Conservation (phyloP, 345 rosid genomes). For the Gossypium thurberi region DNA sequence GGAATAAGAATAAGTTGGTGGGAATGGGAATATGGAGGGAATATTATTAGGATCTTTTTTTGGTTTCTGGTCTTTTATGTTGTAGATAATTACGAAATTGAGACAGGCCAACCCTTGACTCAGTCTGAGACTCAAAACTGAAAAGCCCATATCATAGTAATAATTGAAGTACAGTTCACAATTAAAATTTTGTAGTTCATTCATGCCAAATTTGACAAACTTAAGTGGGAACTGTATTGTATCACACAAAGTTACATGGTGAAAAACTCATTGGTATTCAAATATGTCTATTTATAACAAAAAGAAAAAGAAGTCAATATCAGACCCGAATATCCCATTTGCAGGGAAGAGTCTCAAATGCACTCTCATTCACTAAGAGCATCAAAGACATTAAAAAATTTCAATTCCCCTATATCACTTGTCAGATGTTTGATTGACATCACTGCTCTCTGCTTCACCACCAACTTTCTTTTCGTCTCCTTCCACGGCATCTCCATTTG, state of each 20-base stretch:
- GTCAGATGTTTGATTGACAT: slow-evolving; percentile 16
- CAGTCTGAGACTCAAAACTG: neutral
- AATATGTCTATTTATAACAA: neutral
- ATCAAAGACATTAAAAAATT: neutral
- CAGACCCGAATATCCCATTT: slow-evolving; percentile 14
- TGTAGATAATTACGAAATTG: neutral
- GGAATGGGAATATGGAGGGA: neutral
- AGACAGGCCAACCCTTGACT: neutral
- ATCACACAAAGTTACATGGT: neutral
- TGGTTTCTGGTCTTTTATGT: neutral
- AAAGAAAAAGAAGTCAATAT: neutral
- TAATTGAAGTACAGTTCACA: neutral
- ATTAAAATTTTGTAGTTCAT: neutral
- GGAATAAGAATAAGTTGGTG: neutral
- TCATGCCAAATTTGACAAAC: neutral
- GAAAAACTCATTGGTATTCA: neutral
- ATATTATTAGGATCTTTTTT: slow-evolving; percentile 4
- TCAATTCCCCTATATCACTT: slow-evolving; percentile 11
- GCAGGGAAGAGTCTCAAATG: neutral
- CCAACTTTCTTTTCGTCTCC: slow-evolving; percentile 38
- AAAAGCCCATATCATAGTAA: neutral
- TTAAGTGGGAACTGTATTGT: neutral
- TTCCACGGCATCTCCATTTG: slow-evolving; percentile 51
- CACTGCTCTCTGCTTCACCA: slow-evolving; percentile 23
- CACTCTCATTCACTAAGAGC: slow-evolving; percentile 8